These are phyloP conservation scores for Dichomitus squalens DNA, from an alignment of 1,284 basidiomycete species.

Conservation along the genomic window DNA sequence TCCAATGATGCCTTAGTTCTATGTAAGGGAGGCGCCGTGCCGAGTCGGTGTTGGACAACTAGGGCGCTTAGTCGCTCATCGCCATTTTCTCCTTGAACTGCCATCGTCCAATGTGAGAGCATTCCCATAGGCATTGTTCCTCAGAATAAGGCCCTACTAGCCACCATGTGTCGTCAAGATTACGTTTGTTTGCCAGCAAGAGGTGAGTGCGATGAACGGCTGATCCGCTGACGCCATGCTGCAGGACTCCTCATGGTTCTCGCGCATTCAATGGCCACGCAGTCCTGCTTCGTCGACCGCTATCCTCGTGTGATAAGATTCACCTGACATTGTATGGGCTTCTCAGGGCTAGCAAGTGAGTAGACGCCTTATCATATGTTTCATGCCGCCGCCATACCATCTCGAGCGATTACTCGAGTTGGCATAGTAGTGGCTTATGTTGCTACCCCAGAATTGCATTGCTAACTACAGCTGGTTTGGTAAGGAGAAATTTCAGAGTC, in stretches of 20 bases:
- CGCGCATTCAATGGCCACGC: neutral
- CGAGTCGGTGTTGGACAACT: neutral
- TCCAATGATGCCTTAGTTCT: too few species aligned
- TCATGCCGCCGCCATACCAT: neutral
- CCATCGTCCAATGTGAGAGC: neutral
- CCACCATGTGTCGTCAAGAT: neutral
- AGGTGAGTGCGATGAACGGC: neutral
- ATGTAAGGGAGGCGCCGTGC: too few species aligned
- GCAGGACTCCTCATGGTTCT: constrained; percentile 3
- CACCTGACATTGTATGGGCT: neutral
- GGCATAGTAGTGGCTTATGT: neutral
- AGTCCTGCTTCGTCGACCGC: neutral
- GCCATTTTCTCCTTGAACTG: neutral
- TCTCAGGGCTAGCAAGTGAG: neutral
- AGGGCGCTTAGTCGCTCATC: neutral
- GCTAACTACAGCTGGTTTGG: neutral
- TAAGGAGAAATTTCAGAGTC: neutral
- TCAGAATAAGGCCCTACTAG: neutral
- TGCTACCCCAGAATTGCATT: neutral
- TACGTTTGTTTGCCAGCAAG: neutral
- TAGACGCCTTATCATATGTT: neutral
- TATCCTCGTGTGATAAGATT: neutral
- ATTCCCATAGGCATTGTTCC: neutral
- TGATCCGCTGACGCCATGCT: neutral
- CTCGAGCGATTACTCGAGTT: neutral